Conservation (phyloP, 2,329 filamentous ascomycete genomes). For the Aspergillus costaricaensis region DNA sequence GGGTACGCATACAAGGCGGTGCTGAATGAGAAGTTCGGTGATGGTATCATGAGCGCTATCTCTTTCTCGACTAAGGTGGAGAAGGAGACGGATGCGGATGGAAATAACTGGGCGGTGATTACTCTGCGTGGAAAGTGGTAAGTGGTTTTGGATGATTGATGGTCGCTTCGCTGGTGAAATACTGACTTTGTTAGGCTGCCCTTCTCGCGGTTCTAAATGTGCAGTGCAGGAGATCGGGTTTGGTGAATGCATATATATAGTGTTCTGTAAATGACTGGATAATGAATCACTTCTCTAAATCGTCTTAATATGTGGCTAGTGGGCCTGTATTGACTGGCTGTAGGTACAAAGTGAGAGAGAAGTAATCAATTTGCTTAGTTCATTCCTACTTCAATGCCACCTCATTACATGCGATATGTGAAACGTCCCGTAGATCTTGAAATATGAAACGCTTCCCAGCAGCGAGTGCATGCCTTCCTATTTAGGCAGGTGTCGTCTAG, state of each 20-base stretch:
- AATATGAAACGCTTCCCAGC: too few species aligned
- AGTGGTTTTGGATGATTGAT: slow-evolving; percentile 29
- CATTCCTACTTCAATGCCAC: too few species aligned
- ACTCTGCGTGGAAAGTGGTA: slow-evolving; percentile 82
- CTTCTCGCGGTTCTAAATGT: slow-evolving; percentile 47
- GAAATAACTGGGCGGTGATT: slow-evolving; percentile 80
- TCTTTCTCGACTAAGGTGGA: slow-evolving; percentile 87
- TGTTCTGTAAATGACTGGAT: background rate
- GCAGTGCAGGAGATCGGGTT: background rate
- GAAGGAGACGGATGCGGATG: slow-evolving; percentile 86
- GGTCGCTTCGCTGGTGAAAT: background rate
- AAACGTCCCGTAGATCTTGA: too few species aligned
- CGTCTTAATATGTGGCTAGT: background rate
- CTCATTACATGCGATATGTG: background rate
- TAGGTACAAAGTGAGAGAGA: too few species aligned
- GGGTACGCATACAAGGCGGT: slow-evolving; percentile 95
- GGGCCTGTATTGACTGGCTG: too few species aligned
- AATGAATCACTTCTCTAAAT: background rate
- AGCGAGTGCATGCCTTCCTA: too few species aligned
- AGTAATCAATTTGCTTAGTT: background rate
- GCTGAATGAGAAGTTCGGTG: slow-evolving; percentile 90
- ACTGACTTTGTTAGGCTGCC: slow-evolving; percentile 42
- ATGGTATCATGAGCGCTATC: slow-evolving; percentile 97
- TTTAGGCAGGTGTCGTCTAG: too few species aligned
- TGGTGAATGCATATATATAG: background rate